Evolutionary conservation across 2,329 filamentous ascomycete genomes (phyloP).

Genomic region (Dactylonectria macrodidyma): DNA sequence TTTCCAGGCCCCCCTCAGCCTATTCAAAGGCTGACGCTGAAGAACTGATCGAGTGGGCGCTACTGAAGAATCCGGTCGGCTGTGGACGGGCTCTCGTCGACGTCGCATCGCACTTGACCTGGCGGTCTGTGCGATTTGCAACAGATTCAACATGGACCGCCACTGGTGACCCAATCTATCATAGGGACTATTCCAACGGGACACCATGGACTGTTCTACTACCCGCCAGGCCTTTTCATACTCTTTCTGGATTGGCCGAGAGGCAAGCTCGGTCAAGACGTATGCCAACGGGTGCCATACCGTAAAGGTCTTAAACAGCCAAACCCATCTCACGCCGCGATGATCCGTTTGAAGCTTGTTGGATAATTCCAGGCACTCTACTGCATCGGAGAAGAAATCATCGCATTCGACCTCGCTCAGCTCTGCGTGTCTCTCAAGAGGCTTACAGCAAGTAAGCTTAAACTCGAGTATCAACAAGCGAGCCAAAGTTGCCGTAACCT

Average conservation of each 20-base stretch:
- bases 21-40: too few relatives aligned
- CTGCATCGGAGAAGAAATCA: neutral
- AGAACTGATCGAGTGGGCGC: too few relatives aligned
- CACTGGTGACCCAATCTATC: constrained; percentile 4
- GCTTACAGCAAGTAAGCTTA: neutral
- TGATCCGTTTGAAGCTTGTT: neutral
- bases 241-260: neutral
- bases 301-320: constrained; percentile 10
- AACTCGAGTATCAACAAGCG: neutral
- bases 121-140: too few relatives aligned
- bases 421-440: neutral
- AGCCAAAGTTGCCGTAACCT: too few relatives aligned
- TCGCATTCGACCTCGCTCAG: neutral
- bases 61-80: too few relatives aligned
- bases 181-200: constrained; percentile 1
- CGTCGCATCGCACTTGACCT: too few relatives aligned
- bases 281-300: constrained; percentile 1
- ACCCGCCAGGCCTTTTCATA: constrained; percentile 2
- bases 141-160: neutral
- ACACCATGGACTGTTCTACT: constrained; percentile 6
- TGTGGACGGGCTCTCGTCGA: too few relatives aligned
- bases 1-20: too few relatives aligned
- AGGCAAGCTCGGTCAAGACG: neutral
- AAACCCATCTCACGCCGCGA: constrained; percentile 1
- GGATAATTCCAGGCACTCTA: neutral